Conservation (phyloP, 768 basidiomycete genomes). For the Amanita pseudoporphyria region DNA sequence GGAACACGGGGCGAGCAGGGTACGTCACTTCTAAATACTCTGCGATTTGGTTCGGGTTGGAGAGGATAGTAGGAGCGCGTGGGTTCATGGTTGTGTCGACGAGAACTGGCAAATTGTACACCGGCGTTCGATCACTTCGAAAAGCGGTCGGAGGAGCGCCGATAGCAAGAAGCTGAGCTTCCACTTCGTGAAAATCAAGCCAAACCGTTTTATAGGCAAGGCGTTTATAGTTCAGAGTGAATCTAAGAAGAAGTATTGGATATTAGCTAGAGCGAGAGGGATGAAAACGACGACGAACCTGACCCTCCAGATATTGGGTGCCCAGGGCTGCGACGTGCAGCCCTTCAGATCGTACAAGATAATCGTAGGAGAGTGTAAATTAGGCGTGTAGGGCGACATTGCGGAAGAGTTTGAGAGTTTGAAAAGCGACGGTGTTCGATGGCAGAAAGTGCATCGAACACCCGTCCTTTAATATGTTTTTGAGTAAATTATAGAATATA, state of each 20-base stretch:
- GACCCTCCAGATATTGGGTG: conserved; percentile 68
- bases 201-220: conserved; percentile 61
- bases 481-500: neutral
- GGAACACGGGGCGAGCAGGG: conserved; percentile 62
- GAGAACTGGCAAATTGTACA: conserved; percentile 65
- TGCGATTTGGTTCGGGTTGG: conserved; percentile 52
- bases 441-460: neutral
- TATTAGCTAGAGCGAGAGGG: neutral
- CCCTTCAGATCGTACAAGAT: conserved; percentile 62
- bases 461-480: neutral
- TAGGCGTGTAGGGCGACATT: conserved; percentile 1
- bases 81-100: conserved; percentile 44
- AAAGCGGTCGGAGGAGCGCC: conserved; percentile 47
- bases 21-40: conserved; percentile 65
- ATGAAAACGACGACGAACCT: conserved; percentile 27
- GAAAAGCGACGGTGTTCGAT: neutral
- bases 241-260: conserved; percentile 24
- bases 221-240: conserved; percentile 71
- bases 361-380: conserved; percentile 25
- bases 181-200: conserved; percentile 65
- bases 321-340: conserved; percentile 57
- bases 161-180: conserved; percentile 45
- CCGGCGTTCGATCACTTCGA: conserved; percentile 45
- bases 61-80: conserved; percentile 38
- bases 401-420: neutral